phyloP scores from a whole-genome alignment of 768 basidiomycete genomes.

The Tulasnella sp. region DNA sequence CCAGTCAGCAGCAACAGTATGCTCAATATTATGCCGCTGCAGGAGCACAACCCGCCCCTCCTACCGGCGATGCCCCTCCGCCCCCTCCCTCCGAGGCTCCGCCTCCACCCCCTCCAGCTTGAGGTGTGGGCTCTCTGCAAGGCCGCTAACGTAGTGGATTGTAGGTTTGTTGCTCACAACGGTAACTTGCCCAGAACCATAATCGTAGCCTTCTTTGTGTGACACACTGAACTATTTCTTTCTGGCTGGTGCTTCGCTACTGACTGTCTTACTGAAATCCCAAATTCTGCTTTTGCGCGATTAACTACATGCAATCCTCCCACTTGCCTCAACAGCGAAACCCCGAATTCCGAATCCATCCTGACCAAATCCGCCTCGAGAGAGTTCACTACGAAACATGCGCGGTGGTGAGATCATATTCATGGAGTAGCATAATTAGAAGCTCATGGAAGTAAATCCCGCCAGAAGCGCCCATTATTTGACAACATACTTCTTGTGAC shows the following conservation, averaged over 20 bases:
- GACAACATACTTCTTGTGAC: too few relatives aligned
- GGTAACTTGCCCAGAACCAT: neutral
- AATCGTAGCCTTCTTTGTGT: neutral
- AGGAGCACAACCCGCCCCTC: conserved; percentile 41
- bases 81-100: conserved; percentile 41
- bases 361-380: too few relatives aligned
- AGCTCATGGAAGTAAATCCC: neutral
- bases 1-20: conserved; percentile 61
- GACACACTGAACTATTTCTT: neutral
- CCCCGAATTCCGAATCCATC: neutral
- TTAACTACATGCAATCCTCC: neutral
- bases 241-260: neutral
- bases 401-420: neutral
- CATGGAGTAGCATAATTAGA: neutral
- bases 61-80: conserved; percentile 51
- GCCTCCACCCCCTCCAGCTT: conserved; percentile 39
- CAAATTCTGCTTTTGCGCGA: neutral
- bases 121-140: neutral
- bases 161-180: neutral
- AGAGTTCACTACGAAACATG: neutral
- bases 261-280: neutral
- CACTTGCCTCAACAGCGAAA: neutral
- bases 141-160: neutral
- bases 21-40: conserved; percentile 70
- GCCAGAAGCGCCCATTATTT: neutral